A percentile compares a stretch with the other conserved stretches of the same genome.
Evolutionary conservation across 306 rosid species (phyloP).

Genomic region (Vigna reflexopilosa): DNA sequence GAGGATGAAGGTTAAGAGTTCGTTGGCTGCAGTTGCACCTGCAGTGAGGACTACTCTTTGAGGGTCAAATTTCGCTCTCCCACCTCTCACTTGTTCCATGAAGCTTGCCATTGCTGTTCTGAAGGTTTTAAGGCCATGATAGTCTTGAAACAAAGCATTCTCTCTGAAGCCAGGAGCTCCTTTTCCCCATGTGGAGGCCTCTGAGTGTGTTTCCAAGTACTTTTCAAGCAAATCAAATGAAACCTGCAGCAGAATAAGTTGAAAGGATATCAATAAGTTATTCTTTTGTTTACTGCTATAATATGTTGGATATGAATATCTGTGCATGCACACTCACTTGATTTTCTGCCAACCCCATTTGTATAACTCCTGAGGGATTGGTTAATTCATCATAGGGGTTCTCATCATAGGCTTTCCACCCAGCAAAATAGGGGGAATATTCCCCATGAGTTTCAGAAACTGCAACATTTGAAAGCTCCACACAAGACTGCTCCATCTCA

Average conservation of each 20-base stretch:
- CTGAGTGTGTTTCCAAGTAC: conserved; percentile 69
- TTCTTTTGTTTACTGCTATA: background rate
- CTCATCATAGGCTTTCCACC: conserved; percentile 96
- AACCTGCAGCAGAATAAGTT: conserved; percentile 55
- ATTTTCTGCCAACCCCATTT: conserved; percentile 96
- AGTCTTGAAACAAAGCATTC: conserved; percentile 93
- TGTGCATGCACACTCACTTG: conserved; percentile 62
- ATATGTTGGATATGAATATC: too few relatives aligned
- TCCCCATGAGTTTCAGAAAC: conserved; percentile 91
- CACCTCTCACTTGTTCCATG: conserved; percentile 84
- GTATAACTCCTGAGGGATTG: conserved; percentile 82
- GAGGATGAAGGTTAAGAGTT: conserved; percentile 82
- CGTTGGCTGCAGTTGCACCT: conserved; percentile 97
- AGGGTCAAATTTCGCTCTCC: conserved; percentile 73
- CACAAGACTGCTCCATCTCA: conserved; percentile 64
- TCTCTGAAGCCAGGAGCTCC: conserved; percentile 75
- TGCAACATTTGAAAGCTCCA: conserved; percentile 71
- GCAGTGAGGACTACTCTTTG: conserved; percentile 84
- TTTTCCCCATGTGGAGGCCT: conserved; percentile 61
- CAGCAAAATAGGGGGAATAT: conserved; percentile 93
- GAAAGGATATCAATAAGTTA: background rate
- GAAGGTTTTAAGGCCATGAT: conserved; percentile 82
- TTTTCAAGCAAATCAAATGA: conserved; percentile 88
- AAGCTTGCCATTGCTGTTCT: conserved; percentile 92
- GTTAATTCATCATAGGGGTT: conserved; percentile 71